Percentiles rank a stretch among this genome's conserved stretches.
These are phyloP conservation scores for Lodderomyces beijingensis DNA, from an alignment of 1,139 yeast species.

Conservation along the genomic window DNA sequence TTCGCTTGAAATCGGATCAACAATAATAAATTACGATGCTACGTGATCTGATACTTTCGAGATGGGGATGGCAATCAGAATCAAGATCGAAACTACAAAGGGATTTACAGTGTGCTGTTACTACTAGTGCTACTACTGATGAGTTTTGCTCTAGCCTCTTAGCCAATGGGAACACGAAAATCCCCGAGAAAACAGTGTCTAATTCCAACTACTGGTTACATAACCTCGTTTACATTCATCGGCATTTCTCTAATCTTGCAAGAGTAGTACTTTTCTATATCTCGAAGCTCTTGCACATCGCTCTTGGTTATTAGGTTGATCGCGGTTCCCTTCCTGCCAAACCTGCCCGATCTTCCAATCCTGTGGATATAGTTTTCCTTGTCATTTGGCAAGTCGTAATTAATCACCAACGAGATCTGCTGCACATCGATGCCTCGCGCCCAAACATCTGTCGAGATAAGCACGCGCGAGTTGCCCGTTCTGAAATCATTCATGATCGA, in stretches of 20 bases:
- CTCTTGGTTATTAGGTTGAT: slow-evolving; percentile 92
- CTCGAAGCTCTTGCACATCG: slow-evolving; percentile 93
- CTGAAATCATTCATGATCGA: slow-evolving; percentile 98
- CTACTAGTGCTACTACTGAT: no score
- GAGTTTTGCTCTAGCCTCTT: no score
- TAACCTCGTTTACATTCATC: slow-evolving; percentile 53
- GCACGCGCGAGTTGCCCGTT: slow-evolving; percentile 95
- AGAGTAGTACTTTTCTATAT: slow-evolving; percentile 87
- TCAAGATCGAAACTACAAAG: no score
- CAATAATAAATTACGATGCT: no score
- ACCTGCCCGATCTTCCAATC: slow-evolving; percentile 99
- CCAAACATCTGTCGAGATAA: slow-evolving; percentile 94
- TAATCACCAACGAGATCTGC: slow-evolving; percentile 96
- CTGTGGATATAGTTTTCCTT: slow-evolving; percentile 98
- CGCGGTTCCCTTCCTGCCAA: slow-evolving; percentile 99
- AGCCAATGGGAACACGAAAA: no score
- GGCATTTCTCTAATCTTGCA: slow-evolving; percentile 89
- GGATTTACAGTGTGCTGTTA: no score
- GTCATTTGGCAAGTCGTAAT: slow-evolving; percentile 96
- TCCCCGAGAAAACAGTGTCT: no score
- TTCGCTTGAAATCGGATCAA: background rate
- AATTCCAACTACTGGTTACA: no score
- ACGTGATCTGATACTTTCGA: no score
- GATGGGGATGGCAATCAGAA: no score
- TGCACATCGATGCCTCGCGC: slow-evolving; percentile 99